phyloP scores from a whole-genome alignment of 768 basidiomycete genomes.

The Roridomyces roridus region DNA sequence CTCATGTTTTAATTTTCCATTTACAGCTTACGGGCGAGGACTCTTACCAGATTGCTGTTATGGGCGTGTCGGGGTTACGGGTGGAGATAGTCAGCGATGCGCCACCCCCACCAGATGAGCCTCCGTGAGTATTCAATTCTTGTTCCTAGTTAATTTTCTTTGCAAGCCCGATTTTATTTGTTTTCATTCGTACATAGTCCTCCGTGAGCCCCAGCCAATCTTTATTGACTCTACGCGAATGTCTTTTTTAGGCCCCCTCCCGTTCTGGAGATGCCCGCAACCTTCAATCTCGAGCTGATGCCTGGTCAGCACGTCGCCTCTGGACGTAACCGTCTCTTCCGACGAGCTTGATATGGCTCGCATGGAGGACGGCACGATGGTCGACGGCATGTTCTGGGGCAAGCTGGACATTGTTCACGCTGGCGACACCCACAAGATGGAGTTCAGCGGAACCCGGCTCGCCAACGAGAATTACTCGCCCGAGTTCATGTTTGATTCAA shows the following conservation, averaged over 20 bases:
- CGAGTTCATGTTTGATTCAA: conserved; percentile 77
- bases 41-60: conserved; percentile 87
- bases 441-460: conserved; percentile 82
- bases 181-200: conserved; percentile 35
- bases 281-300: conserved; percentile 80
- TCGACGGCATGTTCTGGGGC: conserved; percentile 89
- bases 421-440: conserved; percentile 79
- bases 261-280: conserved; percentile 85
- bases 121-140: conserved; percentile 62
- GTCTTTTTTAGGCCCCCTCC: conserved; percentile 57
- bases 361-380: conserved; percentile 88
- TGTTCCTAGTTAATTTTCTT: conserved; percentile 9
- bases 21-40: conserved; percentile 80
- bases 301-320: conserved; percentile 81
- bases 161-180: conserved; percentile 19
- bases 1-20: conserved; percentile 16
- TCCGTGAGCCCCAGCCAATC: conserved; percentile 52
- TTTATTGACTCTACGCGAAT: conserved; percentile 22
- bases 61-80: conserved; percentile 80
- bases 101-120: conserved; percentile 84
- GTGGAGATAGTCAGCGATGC: conserved; percentile 88
- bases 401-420: conserved; percentile 84
- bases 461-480: conserved; percentile 64
- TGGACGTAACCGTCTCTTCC: conserved; percentile 80
- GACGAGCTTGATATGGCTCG: conserved; percentile 90